A percentile compares a stretch with the other conserved stretches of the same genome.
phyloP scores from a whole-genome alignment of 345 rosid genomes.

The Linum tenue region DNA sequence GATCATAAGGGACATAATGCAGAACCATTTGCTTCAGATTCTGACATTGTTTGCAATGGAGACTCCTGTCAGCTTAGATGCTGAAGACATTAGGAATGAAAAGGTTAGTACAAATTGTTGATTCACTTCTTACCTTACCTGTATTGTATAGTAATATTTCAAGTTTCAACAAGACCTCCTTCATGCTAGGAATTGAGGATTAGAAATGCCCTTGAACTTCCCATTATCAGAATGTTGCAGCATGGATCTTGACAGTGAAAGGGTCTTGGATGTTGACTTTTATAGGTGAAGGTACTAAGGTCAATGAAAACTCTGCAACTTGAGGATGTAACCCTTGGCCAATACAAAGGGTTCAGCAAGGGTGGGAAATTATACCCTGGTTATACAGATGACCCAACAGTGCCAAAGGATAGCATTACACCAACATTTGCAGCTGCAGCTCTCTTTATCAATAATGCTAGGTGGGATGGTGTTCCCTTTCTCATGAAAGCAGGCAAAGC shows the following conservation, averaged over 20 bases:
- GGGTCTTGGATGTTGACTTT: too few species aligned
- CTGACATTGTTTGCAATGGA: slow-evolving; percentile 92
- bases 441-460: slow-evolving; percentile 69
- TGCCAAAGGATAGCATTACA: slow-evolving; percentile 57
- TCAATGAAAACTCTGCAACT: slow-evolving; percentile 74
- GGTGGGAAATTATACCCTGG: slow-evolving; percentile 49
- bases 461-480: slow-evolving; percentile 98
- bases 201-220: not conserved
- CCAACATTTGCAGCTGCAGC: slow-evolving; percentile 96
- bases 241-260: not conserved
- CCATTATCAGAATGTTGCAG: not conserved
- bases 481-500: slow-evolving; percentile 94
- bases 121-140: not conserved
- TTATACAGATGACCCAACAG: slow-evolving; percentile 70
- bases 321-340: slow-evolving; percentile 73
- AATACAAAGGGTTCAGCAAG: slow-evolving; percentile 72
- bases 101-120: slow-evolving; percentile 34
- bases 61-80: slow-evolving; percentile 93
- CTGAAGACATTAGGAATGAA: slow-evolving; percentile 86
- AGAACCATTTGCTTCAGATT: slow-evolving; percentile 89
- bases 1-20: slow-evolving; percentile 89
- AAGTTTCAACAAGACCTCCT: too few species aligned
- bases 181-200: not conserved
- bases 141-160: too few species aligned
- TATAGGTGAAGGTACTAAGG: slow-evolving; percentile 80